phyloP scores from a whole-genome alignment of 495 filamentous ascomycete genomes.

The Aspergillus haitiensis region DNA sequence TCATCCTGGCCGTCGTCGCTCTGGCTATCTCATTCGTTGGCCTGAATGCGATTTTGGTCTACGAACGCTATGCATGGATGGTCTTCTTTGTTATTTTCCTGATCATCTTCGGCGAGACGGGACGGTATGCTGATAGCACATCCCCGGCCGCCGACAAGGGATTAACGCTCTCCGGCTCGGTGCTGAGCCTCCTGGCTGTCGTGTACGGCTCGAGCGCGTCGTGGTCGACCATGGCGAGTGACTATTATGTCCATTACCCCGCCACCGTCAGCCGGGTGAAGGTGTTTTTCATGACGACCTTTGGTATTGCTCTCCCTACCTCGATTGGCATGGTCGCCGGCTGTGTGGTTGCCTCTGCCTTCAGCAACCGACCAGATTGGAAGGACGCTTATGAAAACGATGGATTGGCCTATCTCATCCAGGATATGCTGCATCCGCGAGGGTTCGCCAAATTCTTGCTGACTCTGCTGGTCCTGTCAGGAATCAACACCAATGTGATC shows the following conservation, averaged over 20 bases:
- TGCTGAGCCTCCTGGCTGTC: constrained; percentile 9
- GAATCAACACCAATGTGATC: constrained; percentile 14
- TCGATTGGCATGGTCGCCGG: constrained; percentile 9
- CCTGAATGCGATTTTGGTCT: constrained; percentile 10
- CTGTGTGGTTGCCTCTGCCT: constrained; percentile 9
- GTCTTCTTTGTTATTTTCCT: constrained; percentile 14
- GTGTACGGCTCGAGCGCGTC: constrained; percentile 14
- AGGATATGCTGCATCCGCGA: constrained; percentile 10
- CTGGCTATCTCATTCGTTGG: constrained; percentile 10
- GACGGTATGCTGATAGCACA: constrained; percentile 1
- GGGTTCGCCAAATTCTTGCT: constrained; percentile 14
- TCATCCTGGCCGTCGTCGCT: constrained; percentile 10
- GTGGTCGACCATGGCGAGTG: constrained; percentile 11
- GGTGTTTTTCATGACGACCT: constrained; percentile 12
- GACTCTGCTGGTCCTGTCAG: constrained; percentile 10
- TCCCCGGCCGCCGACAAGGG: background rate
- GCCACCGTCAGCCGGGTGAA: constrained; percentile 10
- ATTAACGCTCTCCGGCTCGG: background rate
- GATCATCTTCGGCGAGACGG: constrained; percentile 11
- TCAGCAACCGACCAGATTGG: constrained; percentile 7
- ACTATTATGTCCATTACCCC: constrained; percentile 13
- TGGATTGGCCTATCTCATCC: constrained; percentile 11
- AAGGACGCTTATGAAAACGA: constrained; percentile 7
- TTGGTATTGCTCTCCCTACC: constrained; percentile 6
- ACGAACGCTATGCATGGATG: constrained; percentile 14